Percentiles rank a stretch among this genome's conserved stretches.
phyloP scores from a whole-genome alignment of 108 stramenopile species.

The Ochromonas danica region DNA sequence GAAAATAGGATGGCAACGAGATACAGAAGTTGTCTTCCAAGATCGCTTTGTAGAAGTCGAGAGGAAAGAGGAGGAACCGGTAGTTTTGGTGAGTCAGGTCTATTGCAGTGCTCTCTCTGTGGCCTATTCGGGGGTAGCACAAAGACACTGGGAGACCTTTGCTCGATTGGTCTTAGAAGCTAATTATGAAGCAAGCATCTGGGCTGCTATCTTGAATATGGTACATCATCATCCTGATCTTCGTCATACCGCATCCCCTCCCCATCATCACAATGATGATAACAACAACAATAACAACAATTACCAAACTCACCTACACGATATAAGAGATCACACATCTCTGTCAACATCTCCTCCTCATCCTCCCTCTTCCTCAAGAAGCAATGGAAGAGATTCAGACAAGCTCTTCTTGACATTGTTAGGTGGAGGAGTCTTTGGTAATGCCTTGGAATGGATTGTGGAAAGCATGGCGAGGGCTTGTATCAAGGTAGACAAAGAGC shows the following conservation, averaged over 20 bases:
- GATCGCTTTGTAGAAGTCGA: no score
- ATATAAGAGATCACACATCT: no score
- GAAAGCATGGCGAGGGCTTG: not conserved
- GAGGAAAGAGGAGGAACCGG: not conserved
- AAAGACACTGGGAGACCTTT: slow-evolving; percentile 42
- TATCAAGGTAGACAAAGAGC: not conserved
- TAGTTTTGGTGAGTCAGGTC: slow-evolving; percentile 43
- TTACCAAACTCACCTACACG: not conserved
- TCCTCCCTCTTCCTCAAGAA: no score
- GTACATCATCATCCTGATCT: no score
- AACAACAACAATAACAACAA: not conserved
- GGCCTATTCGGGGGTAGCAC: slow-evolving; percentile 34
- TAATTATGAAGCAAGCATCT: slow-evolving; percentile 56
- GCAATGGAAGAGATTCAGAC: no score
- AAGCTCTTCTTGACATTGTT: slow-evolving; percentile 54
- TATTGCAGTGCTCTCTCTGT: slow-evolving; percentile 47
- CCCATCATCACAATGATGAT: no score
- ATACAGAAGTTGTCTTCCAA: not conserved
- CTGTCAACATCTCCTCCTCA: no score
- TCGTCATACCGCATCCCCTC: no score
- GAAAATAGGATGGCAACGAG: not conserved
- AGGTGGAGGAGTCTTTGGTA: slow-evolving; percentile 62
- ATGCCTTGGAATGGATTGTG: slow-evolving; percentile 35
- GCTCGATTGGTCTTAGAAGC: slow-evolving; percentile 51
- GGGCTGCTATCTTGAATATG: slow-evolving; percentile 31